Evolutionary conservation across 2,329 filamentous ascomycete species (phyloP), one percentile per base, ranked within the genome.

Genomic region (Metarhizium sp.): DNA sequence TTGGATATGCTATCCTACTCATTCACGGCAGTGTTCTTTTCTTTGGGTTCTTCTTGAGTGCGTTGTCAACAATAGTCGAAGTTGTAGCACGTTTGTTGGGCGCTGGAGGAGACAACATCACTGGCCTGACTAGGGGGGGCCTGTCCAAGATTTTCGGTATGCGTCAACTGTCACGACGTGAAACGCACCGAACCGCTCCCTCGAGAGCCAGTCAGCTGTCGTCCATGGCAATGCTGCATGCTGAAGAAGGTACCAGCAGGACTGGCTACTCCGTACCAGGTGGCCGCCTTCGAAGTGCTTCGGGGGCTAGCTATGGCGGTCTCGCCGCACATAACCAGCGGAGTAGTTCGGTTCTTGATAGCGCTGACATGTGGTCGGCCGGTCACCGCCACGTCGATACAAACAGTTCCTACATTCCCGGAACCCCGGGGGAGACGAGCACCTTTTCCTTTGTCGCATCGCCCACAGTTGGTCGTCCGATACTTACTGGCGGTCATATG

Each of bases 1-100:
- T 97, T 61, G 94, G 92, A 42, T 99, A 99, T 68, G 84, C 86
- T 30, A 95, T 97, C 55, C 76, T 99, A 50, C 71, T 95, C 32
- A 81, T 96, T 40, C 94, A 99, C 66, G 92, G 82, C 3, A 80
- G 86, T 58, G 90, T 96, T 0, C 74, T 99, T 25, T 78, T 96
- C 3, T 89, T 97, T 63, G 92, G 90, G 2, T 99, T 97, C 74
- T 89, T 96, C 68, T 76, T 99, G 54, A 96, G 96, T 67, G 88
- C 94, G 1, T 69, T 96, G 6, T 91, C 96, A 67, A 96, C 92
- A 0, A 79, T 96, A 46, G 81, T 96, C 45, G 94, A 99, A 70
- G 90, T 99, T 8, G 76, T 86, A 51, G 91, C 92, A 30, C 82
- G 92, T 53, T 77, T 94, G 64, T 80, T 88, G 30, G 92, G 92